Base-by-base conservation (phyloP, 73 alveolate genomes). In the Tetrahymena elliotti region DNA sequence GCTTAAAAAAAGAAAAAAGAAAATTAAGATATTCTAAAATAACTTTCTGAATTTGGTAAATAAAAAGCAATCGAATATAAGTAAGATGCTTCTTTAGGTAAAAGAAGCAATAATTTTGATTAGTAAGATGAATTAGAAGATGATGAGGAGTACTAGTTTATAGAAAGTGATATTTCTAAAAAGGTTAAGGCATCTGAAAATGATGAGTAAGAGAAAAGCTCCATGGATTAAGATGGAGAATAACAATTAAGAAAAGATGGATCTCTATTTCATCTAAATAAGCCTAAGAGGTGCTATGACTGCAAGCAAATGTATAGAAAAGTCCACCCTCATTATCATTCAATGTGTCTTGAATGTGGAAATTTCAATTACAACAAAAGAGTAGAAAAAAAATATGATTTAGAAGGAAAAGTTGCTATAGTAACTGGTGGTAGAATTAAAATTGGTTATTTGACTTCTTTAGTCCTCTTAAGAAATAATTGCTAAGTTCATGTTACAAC, bases 341-440 rank as follows among this genome's bases (percentile, higher is more conserved):
- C 52, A 38, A 37, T 97, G 96, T 98, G 99, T 93, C 93, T 82
- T 54, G 96, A 95, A 52, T 98, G 99, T 96, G 99, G 99, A 5
- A 98, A 98, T 47, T 96, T 96, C 96, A 98, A 97, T 96, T 98
- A 94, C 97, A 84, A 96, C 22, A 98, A 98, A 95, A 97, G 99
- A 88, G 96, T 94, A 39, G 97, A 97, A 96, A 95, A 93, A 18
- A 96, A 68, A 31, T 68, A 97, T 38, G 99, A 98, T 95, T 95
- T 98, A 95, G 92, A 94, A 34, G 99, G 99, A 33, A 98, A 98
- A 98, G 97, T 98, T n/a, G 99, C 99, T 53, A 95, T 98, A 53
- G 99, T 98, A 38, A 98, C 99, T 11, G 99, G 99, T 18, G 99
- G 99, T 68, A 96, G 99, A 82, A 98, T 98, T 38, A 97, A 98